phyloP scores from a whole-genome alignment of 2,329 filamentous ascomycete genomes.

The Xylariales sp. region DNA sequence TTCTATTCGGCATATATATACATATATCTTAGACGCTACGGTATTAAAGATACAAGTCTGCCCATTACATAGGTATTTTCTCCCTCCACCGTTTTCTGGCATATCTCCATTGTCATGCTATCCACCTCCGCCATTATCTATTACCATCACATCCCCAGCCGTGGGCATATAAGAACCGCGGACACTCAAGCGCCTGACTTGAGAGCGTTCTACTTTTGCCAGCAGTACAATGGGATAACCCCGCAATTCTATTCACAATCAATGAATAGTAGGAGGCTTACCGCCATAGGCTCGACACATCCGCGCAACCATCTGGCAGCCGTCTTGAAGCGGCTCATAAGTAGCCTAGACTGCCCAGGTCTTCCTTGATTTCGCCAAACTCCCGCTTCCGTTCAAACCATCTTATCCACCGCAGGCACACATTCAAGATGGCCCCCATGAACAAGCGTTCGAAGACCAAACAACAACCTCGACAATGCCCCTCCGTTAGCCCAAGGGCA shows the following conservation, averaged over 20 bases:
- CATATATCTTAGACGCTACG: neutral
- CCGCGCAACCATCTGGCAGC: neutral
- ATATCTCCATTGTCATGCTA: neutral
- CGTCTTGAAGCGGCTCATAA: neutral
- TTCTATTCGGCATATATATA: neutral
- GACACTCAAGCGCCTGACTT: no score
- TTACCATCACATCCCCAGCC: no score
- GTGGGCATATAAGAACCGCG: no score
- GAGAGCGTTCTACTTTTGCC: no score
- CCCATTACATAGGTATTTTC: neutral
- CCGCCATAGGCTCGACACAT: neutral
- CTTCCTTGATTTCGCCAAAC: neutral
- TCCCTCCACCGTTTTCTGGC: no score
- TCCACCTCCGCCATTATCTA: neutral
- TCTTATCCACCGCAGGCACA: neutral
- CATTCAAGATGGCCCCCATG: constrained; percentile 1
- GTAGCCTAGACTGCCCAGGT: neutral
- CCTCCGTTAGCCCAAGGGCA: constrained; percentile 25
- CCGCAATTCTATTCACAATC: no score
- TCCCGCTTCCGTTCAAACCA: no score
- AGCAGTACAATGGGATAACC: no score
- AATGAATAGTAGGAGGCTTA: neutral
- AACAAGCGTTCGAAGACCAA: neutral
- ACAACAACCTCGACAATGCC: neutral
- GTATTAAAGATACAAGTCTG: neutral